A percentile compares a stretch with the other conserved stretches of the same genome.
Evolutionary conservation across 192 early-diverging fungal genomes (phyloP).

Genomic region (Phlyctochytrium bullatum): DNA sequence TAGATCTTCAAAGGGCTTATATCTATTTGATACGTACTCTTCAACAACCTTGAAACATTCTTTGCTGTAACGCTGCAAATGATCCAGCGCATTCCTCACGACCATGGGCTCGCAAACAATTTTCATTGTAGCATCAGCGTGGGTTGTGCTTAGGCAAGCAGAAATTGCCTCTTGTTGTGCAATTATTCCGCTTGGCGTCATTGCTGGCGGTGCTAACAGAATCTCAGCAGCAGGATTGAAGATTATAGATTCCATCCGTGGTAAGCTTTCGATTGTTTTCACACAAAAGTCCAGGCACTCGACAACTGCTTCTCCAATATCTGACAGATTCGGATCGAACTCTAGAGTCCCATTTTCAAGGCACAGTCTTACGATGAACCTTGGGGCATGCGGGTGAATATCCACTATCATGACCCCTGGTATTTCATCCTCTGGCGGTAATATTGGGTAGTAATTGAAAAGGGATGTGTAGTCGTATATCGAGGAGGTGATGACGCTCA

Average conservation of each 20-base stretch:
- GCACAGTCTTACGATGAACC: conserved; percentile 46
- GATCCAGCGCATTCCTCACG: conserved; percentile 26
- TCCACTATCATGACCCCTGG: conserved; percentile 12
- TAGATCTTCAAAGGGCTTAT: conserved; percentile 44
- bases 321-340: conserved; percentile 52
- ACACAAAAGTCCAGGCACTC: conserved; percentile 47
- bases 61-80: conserved; percentile 33
- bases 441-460: conserved; percentile 36
- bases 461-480: conserved; percentile 42
- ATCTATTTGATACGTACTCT: conserved; percentile 36
- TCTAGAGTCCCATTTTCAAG: conserved; percentile 41
- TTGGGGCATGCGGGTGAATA: conserved; percentile 26
- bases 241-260: conserved; percentile 42
- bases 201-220: conserved; percentile 2
- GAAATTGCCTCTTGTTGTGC: conserved; percentile 26
- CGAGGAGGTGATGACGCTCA: conserved; percentile 36
- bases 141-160: conserved; percentile 12
- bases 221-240: conserved; percentile 29
- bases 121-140: conserved; percentile 16
- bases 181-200: conserved; percentile 10
- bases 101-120: conserved; percentile 36
- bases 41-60: conserved; percentile 48
- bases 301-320: conserved; percentile 48
- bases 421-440: conserved; percentile 15
- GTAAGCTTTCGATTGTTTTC: conserved; percentile 48